Base-by-base conservation (phyloP, 345 rosid species). In the Gossypium sturtianum region DNA sequence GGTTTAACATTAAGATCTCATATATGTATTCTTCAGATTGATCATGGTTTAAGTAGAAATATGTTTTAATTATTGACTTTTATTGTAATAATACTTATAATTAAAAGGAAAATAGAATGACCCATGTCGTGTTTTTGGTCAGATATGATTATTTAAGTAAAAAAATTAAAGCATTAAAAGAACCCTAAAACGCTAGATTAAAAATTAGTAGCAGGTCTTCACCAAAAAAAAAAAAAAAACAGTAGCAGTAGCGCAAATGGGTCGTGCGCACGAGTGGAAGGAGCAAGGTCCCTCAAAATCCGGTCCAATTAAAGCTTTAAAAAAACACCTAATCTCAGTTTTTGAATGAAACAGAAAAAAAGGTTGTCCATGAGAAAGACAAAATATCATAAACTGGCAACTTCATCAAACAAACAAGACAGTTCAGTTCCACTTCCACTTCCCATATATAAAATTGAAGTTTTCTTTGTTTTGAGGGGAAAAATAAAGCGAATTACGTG, bases 261-360 rank as follows among this genome's bases (percentile, higher is more conserved):
- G 86, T 83, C 85, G 87, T 84, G 86, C 80, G 80, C 82, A 80
- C 80, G 83, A 79, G 81, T 85, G 85, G 87, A 19, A 56, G 64
- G 48, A 71, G 80, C 92, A 85, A 51, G 82, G 83, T 52, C 85
- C 87, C 84, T 81, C 80, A 76, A 84, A 82, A 82, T 85, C 82
- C 19, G 89, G 76, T 68, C 74, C 80, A 76, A 57, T 51, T 76
- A 48, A 77, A 13, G 48, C 23, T 48, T 56, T 0, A n/a, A 56
- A 48, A 9, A 72, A 66, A 58, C 75, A 48, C 69, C 56, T 19
- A 72, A 83, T 70, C 81, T 73, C 70, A 83, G 66, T 9, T 56
- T 77, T 83, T 23, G 74, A 25, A 60, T 43, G 62, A 60, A 2
- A 41, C 22, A 34, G 20, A 44, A 27, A 43, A 61, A 56, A 56